Evolutionary conservation across 306 rosid genomes (phyloP).

Genomic region (Quercus dentata): DNA sequence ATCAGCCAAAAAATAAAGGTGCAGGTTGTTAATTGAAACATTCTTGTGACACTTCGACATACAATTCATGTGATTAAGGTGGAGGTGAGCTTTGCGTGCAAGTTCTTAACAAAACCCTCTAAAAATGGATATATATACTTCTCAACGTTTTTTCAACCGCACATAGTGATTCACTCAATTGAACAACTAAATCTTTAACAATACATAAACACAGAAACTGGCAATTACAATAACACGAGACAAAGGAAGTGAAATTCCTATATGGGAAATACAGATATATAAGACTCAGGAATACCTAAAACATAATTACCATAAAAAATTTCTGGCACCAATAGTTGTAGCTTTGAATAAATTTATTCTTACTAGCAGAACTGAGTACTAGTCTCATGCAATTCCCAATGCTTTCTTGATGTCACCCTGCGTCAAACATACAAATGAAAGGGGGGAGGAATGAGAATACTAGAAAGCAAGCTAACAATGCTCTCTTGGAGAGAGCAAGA

Average conservation of each 20-base stretch:
- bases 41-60: too few species aligned
- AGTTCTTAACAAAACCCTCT: too few species aligned
- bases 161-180: not conserved
- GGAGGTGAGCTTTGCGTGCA: too few species aligned
- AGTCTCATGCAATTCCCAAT: constrained; percentile 51
- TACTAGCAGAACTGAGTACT: not conserved
- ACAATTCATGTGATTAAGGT: too few species aligned
- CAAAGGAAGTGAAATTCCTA: too few species aligned
- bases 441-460: constrained; percentile 1
- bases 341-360: not conserved
- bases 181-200: not conserved
- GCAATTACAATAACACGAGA: not conserved
- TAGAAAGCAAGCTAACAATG: not conserved
- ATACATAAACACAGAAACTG: not conserved
- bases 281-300: not conserved
- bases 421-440: constrained; percentile 15
- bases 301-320: not conserved
- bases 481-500: not conserved
- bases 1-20: too few species aligned
- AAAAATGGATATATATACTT: too few species aligned
- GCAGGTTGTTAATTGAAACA: too few species aligned
- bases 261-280: not conserved
- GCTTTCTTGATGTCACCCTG: constrained; percentile 84
- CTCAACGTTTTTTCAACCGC: not conserved
- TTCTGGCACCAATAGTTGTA: not conserved